Conservation (phyloP, 208 protist genomes). For the Crithidia fasciculata region DNA sequence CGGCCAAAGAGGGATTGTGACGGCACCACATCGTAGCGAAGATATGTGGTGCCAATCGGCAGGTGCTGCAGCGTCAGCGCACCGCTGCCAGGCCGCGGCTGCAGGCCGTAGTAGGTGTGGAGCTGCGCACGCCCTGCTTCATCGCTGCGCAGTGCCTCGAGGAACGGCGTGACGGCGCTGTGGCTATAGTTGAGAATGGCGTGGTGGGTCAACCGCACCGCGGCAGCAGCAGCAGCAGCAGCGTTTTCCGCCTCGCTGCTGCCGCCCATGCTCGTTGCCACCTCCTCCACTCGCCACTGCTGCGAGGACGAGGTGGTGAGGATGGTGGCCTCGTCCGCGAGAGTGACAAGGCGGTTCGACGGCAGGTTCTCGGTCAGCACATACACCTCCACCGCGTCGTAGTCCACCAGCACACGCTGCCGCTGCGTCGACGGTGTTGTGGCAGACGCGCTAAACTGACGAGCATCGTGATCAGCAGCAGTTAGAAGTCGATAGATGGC, state of each 20-base stretch:
- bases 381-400: constrained; percentile 70
- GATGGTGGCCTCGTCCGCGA: constrained; percentile 65
- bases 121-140: not conserved
- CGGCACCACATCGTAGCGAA: constrained; percentile 75
- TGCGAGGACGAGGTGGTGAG: constrained; percentile 69
- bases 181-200: constrained; percentile 40
- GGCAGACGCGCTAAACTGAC: not conserved
- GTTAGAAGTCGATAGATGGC: constrained; percentile 60
- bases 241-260: not conserved
- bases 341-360: constrained; percentile 70
- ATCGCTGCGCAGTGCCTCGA: constrained; percentile 1
- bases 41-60: constrained; percentile 59
- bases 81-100: constrained; percentile 41
- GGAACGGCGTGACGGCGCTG: not conserved
- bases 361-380: constrained; percentile 85
- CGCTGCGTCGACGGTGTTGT: constrained; percentile 3
- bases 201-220: constrained; percentile 26
- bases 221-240: not conserved
- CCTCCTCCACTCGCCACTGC: constrained; percentile 61
- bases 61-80: constrained; percentile 56
- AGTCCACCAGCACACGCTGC: constrained; percentile 70
- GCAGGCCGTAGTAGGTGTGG: constrained; percentile 49
- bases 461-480: not conserved
- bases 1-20: constrained; percentile 75
- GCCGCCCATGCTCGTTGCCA: constrained; percentile 1